Base-by-base conservation (phyloP, 2,329 filamentous ascomycete genomes). In the Cladosporium velox region DNA sequence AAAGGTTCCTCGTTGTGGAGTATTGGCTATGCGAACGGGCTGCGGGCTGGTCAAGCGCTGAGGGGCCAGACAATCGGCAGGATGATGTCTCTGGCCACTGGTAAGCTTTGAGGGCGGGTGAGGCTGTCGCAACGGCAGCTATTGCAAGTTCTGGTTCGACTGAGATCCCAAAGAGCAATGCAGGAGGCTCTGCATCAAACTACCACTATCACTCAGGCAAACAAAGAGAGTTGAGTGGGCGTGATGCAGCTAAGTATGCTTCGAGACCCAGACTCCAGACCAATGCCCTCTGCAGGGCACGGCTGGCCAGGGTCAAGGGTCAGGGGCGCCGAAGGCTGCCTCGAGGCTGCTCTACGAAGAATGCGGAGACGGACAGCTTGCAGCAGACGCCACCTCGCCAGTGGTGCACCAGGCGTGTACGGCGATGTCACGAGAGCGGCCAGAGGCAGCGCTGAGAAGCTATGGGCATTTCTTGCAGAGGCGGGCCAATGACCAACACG, bases 161-260 rank as follows among this genome's bases (percentile, higher is more conserved):
- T 24, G 34, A 35, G 34, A 18, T 47, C n/a, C 15, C 30, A 38
- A 15, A 52, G 30, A n/a, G 44, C 21, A 15, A 28, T 24, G 30
- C 26, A 38, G 59, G 55, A 58, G 54, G 54, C 54, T 58, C 54
- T 65, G 54, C 55, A 34, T 21, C 52, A 55, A 6, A 34, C 30
- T 30, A 55, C 52, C 41, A 52, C 54, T 41, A 59, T 24, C 35
- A 65, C 41, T 49, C 12, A 24, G 44, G 52, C 41, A 59, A 51
- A 54, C 55, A 58, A 59, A 59, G 55, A 52, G 54, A 58, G 63
- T 59, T 59, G 63, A 32, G 63, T 44, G 63, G 63, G 63, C 63
- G 47, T 52, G 63, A 63, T 63, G 63, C 63, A 49, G 26, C 63
- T 65, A 65, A 65, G 63, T 65, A 65, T 41, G 54, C 63, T 59